phyloP scores from a whole-genome alignment of 1,139 yeast genomes.

The Protomyces inundatus region DNA sequence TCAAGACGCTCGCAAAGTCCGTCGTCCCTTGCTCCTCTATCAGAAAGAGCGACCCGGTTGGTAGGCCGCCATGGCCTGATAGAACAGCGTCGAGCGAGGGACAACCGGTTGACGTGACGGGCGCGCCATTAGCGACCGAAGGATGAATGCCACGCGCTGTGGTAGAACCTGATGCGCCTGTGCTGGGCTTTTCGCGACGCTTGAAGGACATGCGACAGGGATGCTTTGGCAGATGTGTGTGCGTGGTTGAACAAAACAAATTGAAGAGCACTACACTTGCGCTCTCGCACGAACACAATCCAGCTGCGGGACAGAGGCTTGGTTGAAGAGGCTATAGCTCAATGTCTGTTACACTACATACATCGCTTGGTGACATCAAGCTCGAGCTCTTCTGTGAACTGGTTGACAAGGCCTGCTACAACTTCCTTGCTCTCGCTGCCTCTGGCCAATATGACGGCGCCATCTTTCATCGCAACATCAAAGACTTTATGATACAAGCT shows the following conservation, averaged over 20 bases:
- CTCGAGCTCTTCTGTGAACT: slow-evolving; percentile 43
- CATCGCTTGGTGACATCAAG: slow-evolving; percentile 43
- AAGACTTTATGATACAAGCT: slow-evolving; percentile 35
- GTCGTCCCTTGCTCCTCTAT: slow-evolving; percentile 85
- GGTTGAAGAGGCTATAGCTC: too few relatives aligned
- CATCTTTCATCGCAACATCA: slow-evolving; percentile 45
- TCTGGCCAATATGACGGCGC: slow-evolving; percentile 45
- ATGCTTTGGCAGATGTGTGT: not conserved
- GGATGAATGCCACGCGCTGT: slow-evolving; percentile 23
- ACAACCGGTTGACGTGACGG: slow-evolving; percentile 28
- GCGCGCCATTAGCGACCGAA: slow-evolving; percentile 26
- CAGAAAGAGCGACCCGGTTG: slow-evolving; percentile 64
- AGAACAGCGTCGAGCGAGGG: slow-evolving; percentile 53
- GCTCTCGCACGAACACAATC: not conserved
- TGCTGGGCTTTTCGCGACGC: slow-evolving; percentile 12
- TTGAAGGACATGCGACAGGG: slow-evolving; percentile 15
- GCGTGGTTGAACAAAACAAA: not conserved
- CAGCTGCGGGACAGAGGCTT: too few relatives aligned
- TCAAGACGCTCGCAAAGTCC: slow-evolving; percentile 71
- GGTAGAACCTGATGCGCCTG: not conserved
- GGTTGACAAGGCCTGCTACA: slow-evolving; percentile 43
- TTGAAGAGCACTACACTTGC: not conserved
- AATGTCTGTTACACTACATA: slow-evolving; percentile 37
- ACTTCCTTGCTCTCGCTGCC: slow-evolving; percentile 50
- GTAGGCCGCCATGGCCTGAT: slow-evolving; percentile 77